Evolutionary conservation across 768 basidiomycete genomes (phyloP), one percentile per base, ranked within the genome.

Genomic region (Termitomyces sp.): DNA sequence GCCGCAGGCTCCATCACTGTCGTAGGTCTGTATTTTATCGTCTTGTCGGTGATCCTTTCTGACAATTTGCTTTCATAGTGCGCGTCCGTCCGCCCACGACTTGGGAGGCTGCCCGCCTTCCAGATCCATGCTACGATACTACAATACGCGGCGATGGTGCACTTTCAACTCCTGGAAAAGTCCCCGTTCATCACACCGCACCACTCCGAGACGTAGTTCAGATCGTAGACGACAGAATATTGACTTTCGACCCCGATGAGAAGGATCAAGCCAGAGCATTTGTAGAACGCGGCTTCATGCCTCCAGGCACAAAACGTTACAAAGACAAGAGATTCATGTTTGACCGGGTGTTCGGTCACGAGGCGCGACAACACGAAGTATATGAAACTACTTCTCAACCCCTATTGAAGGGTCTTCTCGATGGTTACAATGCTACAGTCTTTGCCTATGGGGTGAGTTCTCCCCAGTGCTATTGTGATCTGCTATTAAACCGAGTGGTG

Each of bases 291-390:
- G 92, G 93, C 8, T 93, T 93, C 66, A 65, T 92, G 64, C 90
- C 90, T 37, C 90, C 91, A 0, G 88, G 93, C 45, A 91, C 91
- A 43, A 95, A 94, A 70, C 84, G 95, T 61, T 95, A 96, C 79
- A 98, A 98, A 72, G 95, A 98, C 75, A 89, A 89, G 69, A 83
- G 95, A 62, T 99, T 97, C 75, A 93, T 96, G 82, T 99, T 98
- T 71, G 97, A 99, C 73, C 84, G 81, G 54, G 95, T 99, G 40
- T 96, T 97, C 68, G 82, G 87, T 62, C 85, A 88, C 68, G 84
- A 89, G 47, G 83, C 91, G 44, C 79, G 77, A 20, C 97, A 99
- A 73, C 84, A 84, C 62, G 91, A 93, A 54, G 91, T 99, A 9
- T 98, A 93, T 67, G 86, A 88, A 63, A 76, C 85, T 49, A 98